These are phyloP conservation scores for Talaromyces albobiverticillius DNA, from an alignment of 2,329 filamentous ascomycete species.

Conservation along the genomic window DNA sequence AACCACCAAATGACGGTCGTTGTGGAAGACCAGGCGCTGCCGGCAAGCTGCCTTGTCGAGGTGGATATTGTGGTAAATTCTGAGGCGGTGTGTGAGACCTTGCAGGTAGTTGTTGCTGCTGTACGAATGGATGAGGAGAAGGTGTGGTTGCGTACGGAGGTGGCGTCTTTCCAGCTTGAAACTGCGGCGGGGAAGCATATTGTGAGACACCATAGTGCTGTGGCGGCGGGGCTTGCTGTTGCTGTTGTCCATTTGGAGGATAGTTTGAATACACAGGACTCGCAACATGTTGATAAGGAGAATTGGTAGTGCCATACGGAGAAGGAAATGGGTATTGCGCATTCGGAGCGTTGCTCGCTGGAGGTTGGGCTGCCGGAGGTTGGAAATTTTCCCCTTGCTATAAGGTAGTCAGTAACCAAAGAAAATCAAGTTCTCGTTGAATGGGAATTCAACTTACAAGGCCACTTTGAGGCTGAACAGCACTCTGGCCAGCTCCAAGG, in stretches of 20 bases:
- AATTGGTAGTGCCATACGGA: conserved; percentile 39
- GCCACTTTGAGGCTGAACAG: conserved; percentile 49
- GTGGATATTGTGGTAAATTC: conserved; percentile 35
- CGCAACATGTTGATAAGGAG: conserved; percentile 43
- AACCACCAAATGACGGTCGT: conserved; percentile 57
- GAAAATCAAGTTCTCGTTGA: background rate
- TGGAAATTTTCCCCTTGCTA: conserved; percentile 41
- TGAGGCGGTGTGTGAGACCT: conserved; percentile 44
- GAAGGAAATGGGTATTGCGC: conserved; percentile 38
- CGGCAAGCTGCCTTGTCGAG: conserved; percentile 55
- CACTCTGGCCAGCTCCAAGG: conserved; percentile 45
- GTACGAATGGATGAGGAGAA: conserved; percentile 38
- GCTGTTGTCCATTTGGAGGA: conserved; percentile 35
- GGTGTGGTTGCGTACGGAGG: conserved; percentile 41
- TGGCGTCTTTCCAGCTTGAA: conserved; percentile 25
- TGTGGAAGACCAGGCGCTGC: conserved; percentile 58
- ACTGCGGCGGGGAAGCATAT: conserved; percentile 14
- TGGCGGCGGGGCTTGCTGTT: conserved; percentile 32
- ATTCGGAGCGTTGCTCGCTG: conserved; percentile 44
- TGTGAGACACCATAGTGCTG: conserved; percentile 24
- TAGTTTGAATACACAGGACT: conserved; percentile 36
- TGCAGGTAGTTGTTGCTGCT: conserved; percentile 42
- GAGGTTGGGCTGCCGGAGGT: conserved; percentile 46
- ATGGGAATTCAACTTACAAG: conserved; percentile 55
- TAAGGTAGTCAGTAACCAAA: conserved; percentile 2